Evolutionary conservation across 148 eudicot genomes (phyloP).

Genomic region (Salicornia ramosissima): DNA sequence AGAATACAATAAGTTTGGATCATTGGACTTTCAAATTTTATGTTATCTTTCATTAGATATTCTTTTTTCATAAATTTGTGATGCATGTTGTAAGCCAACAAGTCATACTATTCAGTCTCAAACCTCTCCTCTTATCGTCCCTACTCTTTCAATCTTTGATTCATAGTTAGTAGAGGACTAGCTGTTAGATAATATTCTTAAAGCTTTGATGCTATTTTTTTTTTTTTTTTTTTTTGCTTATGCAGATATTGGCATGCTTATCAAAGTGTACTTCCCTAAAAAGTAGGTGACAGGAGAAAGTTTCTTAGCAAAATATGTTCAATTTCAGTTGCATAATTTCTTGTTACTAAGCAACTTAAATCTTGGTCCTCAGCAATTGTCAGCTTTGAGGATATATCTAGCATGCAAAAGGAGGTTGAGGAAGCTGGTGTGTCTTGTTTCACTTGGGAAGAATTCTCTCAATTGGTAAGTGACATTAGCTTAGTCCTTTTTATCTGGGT

Average conservation of each 20-base stretch:
- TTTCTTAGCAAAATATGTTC: neutral
- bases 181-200: no score
- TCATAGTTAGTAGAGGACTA: no score
- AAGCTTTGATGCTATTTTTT: no score
- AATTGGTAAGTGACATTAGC: constrained; percentile 38
- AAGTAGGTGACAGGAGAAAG: constrained; percentile 48
- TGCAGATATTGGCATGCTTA: constrained; percentile 75
- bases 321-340: neutral
- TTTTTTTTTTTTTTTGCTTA: no score
- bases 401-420: constrained; percentile 59
- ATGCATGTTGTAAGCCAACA: no score
- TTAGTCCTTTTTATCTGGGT: neutral
- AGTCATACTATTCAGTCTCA: neutral
- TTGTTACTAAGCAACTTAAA: constrained; percentile 14
- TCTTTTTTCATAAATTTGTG: neutral
- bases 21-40: neutral
- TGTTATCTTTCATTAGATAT: neutral
- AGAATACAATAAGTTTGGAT: neutral
- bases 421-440: constrained; percentile 64
- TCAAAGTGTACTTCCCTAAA: constrained; percentile 58
- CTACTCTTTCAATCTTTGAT: no score
- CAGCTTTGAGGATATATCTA: constrained; percentile 66
- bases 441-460: constrained; percentile 77
- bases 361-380: constrained; percentile 58
- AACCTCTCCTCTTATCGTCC: neutral